Evolutionary conservation across 306 rosid species (phyloP).

Genomic region (Lathyrus aphaca): DNA sequence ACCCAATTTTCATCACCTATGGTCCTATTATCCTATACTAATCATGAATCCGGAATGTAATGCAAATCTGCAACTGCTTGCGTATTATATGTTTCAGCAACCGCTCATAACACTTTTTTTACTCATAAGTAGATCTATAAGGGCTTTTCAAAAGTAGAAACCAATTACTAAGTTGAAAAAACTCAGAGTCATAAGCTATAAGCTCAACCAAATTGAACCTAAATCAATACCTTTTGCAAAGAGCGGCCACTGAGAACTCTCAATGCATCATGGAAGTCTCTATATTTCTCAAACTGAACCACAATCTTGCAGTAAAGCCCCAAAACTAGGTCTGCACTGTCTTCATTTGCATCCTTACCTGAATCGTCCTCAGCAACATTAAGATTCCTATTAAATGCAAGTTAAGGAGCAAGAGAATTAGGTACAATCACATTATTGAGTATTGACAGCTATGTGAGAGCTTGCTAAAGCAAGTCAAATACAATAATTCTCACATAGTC

Average conservation of each 20-base stretch:
- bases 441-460: conserved; percentile 3
- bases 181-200: not conserved
- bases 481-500: conserved; percentile 27
- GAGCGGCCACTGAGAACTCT: conserved; percentile 81
- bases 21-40: too few species aligned
- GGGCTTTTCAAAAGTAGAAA: not conserved
- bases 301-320: conserved; percentile 91
- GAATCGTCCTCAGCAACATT: conserved; percentile 82
- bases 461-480: not conserved
- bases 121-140: not conserved
- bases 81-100: conserved; percentile 22
- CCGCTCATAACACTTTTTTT: not conserved
- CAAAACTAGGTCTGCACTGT: conserved; percentile 60
- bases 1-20: conserved; percentile 10
- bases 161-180: not conserved
- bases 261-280: conserved; percentile 75
- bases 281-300: conserved; percentile 83
- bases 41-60: conserved; percentile 2
- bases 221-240: conserved; percentile 70
- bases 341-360: conserved; percentile 67
- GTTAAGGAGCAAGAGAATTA: conserved; percentile 39
- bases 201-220: not conserved
- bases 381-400: conserved; percentile 68
- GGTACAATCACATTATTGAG: conserved; percentile 31
- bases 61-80: not conserved